phyloP scores from a whole-genome alignment of 768 basidiomycete species.

The Mycena indigotica region DNA sequence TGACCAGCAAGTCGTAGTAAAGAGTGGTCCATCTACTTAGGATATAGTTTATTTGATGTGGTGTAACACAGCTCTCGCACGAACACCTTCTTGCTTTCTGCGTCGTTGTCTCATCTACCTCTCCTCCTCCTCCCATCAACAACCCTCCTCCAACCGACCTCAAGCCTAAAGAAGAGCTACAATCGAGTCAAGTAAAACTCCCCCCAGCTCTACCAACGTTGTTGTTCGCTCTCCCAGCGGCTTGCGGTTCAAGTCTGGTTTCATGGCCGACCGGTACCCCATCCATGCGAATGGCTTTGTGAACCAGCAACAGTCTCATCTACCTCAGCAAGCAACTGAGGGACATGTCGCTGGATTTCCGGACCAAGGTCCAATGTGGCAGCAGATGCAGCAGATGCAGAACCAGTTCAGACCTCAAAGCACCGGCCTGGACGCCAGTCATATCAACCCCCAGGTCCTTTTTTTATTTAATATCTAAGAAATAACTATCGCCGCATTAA shows the following conservation, averaged over 20 bases:
- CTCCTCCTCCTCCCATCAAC: constrained; percentile 63
- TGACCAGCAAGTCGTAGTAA: constrained; percentile 24
- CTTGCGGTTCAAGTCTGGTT: constrained; percentile 33
- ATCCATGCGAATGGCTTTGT: constrained; percentile 57
- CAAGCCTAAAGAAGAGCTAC: constrained; percentile 27
- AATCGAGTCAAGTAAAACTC: too few relatives aligned
- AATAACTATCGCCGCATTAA: constrained; percentile 26
- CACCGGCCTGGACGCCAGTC: constrained; percentile 41
- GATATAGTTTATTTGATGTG: neutral
- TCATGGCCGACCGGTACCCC: constrained; percentile 68
- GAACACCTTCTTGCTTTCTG: neutral
- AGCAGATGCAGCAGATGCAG: constrained; percentile 53
- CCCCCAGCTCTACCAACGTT: constrained; percentile 25
- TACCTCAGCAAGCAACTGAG: constrained; percentile 47
- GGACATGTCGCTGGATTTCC: constrained; percentile 46
- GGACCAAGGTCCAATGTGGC: constrained; percentile 61
- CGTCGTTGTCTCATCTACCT: constrained; percentile 47
- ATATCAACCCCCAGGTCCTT: constrained; percentile 53
- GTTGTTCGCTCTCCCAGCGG: constrained; percentile 22
- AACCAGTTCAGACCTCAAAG: constrained; percentile 46
- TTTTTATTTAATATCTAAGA: constrained; percentile 21
- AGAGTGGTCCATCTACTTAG: constrained; percentile 10
- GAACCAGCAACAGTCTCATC: constrained; percentile 43
- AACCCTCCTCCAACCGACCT: constrained; percentile 33
- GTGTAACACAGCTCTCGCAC: neutral